Evolutionary conservation across 106 monocot genomes (phyloP).

Genomic region (Agapanthus africanus): DNA sequence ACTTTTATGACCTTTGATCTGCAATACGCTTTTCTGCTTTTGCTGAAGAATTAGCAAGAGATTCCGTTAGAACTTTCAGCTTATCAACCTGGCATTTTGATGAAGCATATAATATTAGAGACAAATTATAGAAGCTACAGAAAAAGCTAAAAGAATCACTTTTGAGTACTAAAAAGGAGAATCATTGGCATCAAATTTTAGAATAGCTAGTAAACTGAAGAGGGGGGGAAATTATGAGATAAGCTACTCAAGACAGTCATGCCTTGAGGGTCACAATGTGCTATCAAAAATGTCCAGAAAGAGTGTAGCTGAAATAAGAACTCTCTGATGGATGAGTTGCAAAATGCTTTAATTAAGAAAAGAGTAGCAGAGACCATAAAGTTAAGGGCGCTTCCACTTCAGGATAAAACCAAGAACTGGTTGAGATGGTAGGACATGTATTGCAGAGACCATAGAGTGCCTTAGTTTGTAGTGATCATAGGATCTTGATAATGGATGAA

Average conservation of each 20-base stretch:
- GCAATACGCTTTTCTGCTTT: constrained; percentile 90
- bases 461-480: too few relatives aligned
- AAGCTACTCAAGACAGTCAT: too few relatives aligned
- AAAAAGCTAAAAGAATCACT: background rate
- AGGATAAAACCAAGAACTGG: background rate
- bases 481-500: too few relatives aligned
- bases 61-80: constrained; percentile 78
- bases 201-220: too few relatives aligned
- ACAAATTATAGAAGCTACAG: background rate
- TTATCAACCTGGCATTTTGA: constrained; percentile 72
- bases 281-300: too few relatives aligned
- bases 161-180: background rate
- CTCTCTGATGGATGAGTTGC: background rate
- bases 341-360: background rate
- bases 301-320: background rate
- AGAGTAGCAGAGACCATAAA: background rate
- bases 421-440: background rate
- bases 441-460: background rate
- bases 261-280: too few relatives aligned
- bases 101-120: background rate
- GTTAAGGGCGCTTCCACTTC: background rate
- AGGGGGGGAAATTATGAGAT: too few relatives aligned
- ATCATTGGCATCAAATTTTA: too few relatives aligned
- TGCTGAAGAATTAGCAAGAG: constrained; percentile 81
- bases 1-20: constrained; percentile 88